Percentiles rank a stretch among this genome's conserved stretches.
Conservation (phyloP, 176 grass and related monocot species). For the Phoenix dactylifera region DNA sequence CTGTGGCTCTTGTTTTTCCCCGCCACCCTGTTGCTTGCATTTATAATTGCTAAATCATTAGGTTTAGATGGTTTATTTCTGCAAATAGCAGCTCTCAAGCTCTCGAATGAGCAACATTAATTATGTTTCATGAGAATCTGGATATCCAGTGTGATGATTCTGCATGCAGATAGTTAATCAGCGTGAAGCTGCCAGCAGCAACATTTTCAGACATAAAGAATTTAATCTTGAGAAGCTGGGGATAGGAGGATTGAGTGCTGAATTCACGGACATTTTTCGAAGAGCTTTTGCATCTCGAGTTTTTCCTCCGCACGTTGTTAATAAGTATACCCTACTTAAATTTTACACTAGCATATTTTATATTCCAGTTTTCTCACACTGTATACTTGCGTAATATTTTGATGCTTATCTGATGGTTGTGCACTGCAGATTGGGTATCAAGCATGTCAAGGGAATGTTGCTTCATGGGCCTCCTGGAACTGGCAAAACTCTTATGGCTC, state of each 20-base stretch:
- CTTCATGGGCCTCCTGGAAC: too few relatives aligned
- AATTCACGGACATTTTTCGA: constrained; percentile 96
- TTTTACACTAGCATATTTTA: too few relatives aligned
- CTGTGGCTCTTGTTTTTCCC: neutral
- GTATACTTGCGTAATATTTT: too few relatives aligned
- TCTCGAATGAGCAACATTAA: neutral
- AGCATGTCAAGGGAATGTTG: too few relatives aligned
- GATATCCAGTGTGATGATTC: constrained; percentile 4
- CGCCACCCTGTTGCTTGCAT: too few relatives aligned
- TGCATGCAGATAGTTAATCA: constrained; percentile 76
- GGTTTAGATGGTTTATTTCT: neutral
- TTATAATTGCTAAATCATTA: too few relatives aligned
- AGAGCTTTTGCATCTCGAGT: constrained; percentile 98
- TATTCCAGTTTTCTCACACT: too few relatives aligned
- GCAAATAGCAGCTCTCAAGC: neutral
- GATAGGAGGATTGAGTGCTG: constrained; percentile 82
- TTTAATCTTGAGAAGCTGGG: constrained; percentile 95
- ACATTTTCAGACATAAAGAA: constrained; percentile 97
- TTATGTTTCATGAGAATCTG: neutral
- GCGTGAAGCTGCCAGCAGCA: constrained; percentile 89
- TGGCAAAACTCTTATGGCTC: too few relatives aligned
- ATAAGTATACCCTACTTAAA: constrained; percentile 22
- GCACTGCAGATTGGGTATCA: too few relatives aligned
- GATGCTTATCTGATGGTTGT: too few relatives aligned
- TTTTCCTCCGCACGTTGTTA: constrained; percentile 83